phyloP scores from a whole-genome alignment of 2,329 filamentous ascomycete genomes.

The Endothia cerciana region DNA sequence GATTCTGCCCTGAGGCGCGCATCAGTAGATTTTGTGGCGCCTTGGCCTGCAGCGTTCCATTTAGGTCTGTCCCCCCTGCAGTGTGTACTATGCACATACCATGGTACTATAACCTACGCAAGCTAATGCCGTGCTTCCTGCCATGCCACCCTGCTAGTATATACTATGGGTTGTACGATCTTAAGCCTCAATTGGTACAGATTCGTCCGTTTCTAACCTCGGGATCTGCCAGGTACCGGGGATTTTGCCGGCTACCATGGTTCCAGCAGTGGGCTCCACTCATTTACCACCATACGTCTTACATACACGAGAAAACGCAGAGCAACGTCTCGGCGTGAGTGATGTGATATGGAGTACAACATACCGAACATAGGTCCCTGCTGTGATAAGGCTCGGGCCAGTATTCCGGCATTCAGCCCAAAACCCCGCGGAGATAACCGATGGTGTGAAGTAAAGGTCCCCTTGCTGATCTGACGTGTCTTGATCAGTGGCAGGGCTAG shows the following conservation, averaged over 20 bases:
- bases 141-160: background rate
- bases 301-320: too few relatives aligned
- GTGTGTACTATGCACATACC: background rate
- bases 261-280: background rate
- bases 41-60: background rate
- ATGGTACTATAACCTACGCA: background rate
- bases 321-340: too few relatives aligned
- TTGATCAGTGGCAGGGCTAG: background rate
- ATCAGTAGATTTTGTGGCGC: background rate
- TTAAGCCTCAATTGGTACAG: too few relatives aligned
- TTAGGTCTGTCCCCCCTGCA: background rate
- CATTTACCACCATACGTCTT: too few relatives aligned
- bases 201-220: too few relatives aligned
- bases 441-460: background rate
- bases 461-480: background rate
- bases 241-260: too few relatives aligned
- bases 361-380: too few relatives aligned
- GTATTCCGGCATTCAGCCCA: too few relatives aligned
- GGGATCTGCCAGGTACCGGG: too few relatives aligned
- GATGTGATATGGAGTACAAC: background rate
- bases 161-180: background rate
- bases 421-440: background rate
- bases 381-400: too few relatives aligned
- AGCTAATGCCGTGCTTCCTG: background rate
- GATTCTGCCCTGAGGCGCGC: background rate